phyloP scores from a whole-genome alignment of 2,329 filamentous ascomycete species.

The Alternaria brassicae region DNA sequence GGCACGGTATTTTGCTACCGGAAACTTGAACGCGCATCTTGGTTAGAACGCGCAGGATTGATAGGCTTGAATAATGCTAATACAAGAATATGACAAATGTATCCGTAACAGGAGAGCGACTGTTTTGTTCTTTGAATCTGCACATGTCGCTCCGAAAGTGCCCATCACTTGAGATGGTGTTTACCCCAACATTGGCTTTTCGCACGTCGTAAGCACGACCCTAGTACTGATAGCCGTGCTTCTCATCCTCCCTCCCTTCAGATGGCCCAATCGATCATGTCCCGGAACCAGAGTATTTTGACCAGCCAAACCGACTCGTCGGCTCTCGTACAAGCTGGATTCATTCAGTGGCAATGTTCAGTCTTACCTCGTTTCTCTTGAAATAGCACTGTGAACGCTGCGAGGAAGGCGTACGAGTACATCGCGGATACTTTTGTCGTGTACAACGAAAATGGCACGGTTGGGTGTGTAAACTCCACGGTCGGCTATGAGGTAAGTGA shows the following conservation, averaged over 20 bases:
- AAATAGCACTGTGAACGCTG: not conserved
- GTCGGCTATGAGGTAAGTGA: slow-evolving; percentile 34
- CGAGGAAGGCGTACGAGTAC: slow-evolving; percentile 44
- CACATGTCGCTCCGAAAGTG: not conserved
- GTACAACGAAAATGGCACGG: slow-evolving; percentile 35
- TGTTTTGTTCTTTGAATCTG: not conserved
- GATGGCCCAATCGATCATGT: slow-evolving; percentile 43
- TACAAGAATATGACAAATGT: slow-evolving; percentile 4
- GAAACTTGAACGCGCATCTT: slow-evolving; percentile 5
- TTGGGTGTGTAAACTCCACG: slow-evolving; percentile 36
- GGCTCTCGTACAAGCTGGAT: slow-evolving; percentile 39
- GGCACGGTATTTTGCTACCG: slow-evolving; percentile 3
- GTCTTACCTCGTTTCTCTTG: slow-evolving; percentile 56
- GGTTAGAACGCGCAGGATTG: not conserved
- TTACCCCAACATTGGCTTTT: not conserved
- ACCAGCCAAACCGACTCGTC: slow-evolving; percentile 25
- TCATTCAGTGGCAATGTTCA: slow-evolving; percentile 60
- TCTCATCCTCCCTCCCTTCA: slow-evolving; percentile 20
- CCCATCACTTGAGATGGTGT: not conserved
- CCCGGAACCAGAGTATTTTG: slow-evolving; percentile 42
- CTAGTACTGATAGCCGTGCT: not conserved
- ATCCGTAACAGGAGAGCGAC: not conserved
- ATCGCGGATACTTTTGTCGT: slow-evolving; percentile 30
- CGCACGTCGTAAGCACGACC: slow-evolving; percentile 1
- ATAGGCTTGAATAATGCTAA: slow-evolving; percentile 4